These are phyloP conservation scores for Cantharellus anzutake DNA, from an alignment of 768 basidiomycete species.

Conservation along the genomic window DNA sequence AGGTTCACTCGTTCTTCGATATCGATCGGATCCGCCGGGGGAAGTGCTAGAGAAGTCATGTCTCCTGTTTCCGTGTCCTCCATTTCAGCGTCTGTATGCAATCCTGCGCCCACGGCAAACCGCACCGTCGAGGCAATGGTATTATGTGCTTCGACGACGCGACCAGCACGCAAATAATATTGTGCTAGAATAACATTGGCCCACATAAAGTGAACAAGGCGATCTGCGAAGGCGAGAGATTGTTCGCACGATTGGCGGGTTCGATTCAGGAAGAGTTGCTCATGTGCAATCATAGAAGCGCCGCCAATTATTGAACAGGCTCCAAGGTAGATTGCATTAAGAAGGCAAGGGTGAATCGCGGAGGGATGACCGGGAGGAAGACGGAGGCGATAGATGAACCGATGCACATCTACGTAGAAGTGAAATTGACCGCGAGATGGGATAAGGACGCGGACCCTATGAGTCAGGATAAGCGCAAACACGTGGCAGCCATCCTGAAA, in stretches of 20 bases:
- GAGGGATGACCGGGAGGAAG: background rate
- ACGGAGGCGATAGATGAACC: background rate
- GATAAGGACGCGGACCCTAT: background rate
- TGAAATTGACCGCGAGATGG: background rate
- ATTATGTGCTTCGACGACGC: slow-evolving; percentile 3
- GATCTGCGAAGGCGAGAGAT: slow-evolving; percentile 4
- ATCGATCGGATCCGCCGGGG: too few species aligned
- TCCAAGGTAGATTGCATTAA: slow-evolving; percentile 7
- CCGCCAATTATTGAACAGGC: slow-evolving; percentile 4
- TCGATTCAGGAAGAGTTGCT: slow-evolving; percentile 1
- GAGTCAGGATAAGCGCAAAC: background rate
- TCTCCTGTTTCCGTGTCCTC: too few species aligned
- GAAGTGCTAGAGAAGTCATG: too few species aligned
- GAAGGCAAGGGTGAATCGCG: slow-evolving; percentile 4
- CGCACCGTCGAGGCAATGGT: background rate
- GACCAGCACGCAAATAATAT: slow-evolving; percentile 1
- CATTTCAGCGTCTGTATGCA: background rate
- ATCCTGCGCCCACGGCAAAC: background rate
- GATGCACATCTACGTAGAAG: background rate
- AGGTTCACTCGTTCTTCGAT: too few species aligned
- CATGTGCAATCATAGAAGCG: background rate
- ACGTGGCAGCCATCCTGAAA: background rate
- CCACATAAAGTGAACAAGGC: slow-evolving; percentile 6
- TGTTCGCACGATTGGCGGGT: background rate
- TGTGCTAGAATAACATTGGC: slow-evolving; percentile 4